phyloP scores from a whole-genome alignment of 2,329 filamentous ascomycete species.

The Colletotrichum brevisporum region DNA sequence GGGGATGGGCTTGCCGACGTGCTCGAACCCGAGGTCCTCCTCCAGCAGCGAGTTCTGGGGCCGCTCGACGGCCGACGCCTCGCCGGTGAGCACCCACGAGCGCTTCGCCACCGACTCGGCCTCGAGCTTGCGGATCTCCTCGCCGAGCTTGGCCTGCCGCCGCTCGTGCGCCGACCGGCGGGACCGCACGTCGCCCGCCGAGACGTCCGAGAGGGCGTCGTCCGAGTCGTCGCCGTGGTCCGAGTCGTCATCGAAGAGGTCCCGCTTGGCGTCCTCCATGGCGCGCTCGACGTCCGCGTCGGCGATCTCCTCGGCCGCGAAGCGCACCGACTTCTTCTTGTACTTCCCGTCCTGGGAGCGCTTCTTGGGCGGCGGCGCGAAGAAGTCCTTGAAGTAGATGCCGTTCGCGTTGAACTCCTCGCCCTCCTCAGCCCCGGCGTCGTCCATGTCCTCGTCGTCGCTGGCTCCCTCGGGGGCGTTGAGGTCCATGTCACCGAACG shows the following conservation, averaged over 20 bases:
- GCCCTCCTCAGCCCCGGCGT: constrained; percentile 68
- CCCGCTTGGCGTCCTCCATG: constrained; percentile 88
- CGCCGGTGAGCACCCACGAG: constrained; percentile 90
- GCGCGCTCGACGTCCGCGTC: constrained; percentile 83
- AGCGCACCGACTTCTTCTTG: constrained; percentile 58
- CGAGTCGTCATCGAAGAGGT: constrained; percentile 87
- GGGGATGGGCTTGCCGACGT: constrained; percentile 93
- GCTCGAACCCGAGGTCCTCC: constrained; percentile 95
- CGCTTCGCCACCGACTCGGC: constrained; percentile 90
- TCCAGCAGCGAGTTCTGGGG: constrained; percentile 94
- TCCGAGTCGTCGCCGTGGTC: constrained; percentile 74
- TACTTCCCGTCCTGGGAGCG: constrained; percentile 61
- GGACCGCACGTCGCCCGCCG: constrained; percentile 79
- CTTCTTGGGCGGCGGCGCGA: constrained; percentile 86
- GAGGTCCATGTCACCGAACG: constrained; percentile 84
- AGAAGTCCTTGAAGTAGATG: constrained; percentile 93
- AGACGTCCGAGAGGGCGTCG: constrained; percentile 75
- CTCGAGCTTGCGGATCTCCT: constrained; percentile 94
- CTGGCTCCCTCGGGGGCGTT: constrained; percentile 79
- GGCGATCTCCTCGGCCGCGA: constrained; percentile 61
- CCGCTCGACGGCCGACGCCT: constrained; percentile 85
- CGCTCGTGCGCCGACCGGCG: constrained; percentile 88
- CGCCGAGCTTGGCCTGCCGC: constrained; percentile 84
- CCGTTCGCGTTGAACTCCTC: constrained; percentile 83
- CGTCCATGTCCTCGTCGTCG: constrained; percentile 72